Conservation (phyloP, 1,284 basidiomycete species). For the Leccinum laetum region DNA sequence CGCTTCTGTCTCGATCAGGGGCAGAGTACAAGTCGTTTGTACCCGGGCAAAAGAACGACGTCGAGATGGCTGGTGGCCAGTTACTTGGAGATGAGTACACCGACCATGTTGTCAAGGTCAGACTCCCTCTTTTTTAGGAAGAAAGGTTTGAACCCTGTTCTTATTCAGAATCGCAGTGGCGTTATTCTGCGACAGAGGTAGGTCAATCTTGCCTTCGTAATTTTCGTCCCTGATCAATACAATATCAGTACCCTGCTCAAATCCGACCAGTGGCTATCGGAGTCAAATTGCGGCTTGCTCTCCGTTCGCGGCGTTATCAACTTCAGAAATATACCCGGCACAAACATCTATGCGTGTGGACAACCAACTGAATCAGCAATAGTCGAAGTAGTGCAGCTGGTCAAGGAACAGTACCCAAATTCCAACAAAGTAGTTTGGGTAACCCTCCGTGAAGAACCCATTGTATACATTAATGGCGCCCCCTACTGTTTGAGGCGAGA, state of each 20-base stretch:
- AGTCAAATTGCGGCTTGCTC: constrained; percentile 62
- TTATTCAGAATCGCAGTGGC: constrained; percentile 78
- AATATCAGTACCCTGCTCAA: constrained; percentile 78
- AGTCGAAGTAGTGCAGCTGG: constrained; percentile 75
- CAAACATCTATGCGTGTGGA: constrained; percentile 89
- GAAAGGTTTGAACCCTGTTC: neutral
- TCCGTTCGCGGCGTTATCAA: constrained; percentile 92
- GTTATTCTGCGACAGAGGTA: constrained; percentile 90
- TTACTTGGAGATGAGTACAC: constrained; percentile 94
- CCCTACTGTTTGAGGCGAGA: constrained; percentile 81
- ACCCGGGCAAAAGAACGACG: constrained; percentile 70
- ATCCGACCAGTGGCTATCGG: constrained; percentile 87
- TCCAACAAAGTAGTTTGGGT: constrained; percentile 84
- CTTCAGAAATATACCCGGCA: constrained; percentile 84
- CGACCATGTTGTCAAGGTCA: constrained; percentile 86
- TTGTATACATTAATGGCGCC: constrained; percentile 92
- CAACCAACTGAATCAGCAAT: constrained; percentile 95
- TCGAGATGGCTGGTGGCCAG: constrained; percentile 81
- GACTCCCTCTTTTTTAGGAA: constrained; percentile 11
- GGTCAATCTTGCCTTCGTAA: constrained; percentile 22
- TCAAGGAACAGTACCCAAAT: constrained; percentile 62
- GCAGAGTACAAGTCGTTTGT: constrained; percentile 54
- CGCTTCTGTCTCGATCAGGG: constrained; percentile 68
- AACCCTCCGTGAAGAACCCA: constrained; percentile 90
- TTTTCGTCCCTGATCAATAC: constrained; percentile 1